These are phyloP conservation scores for Berkeleyomyces basicola DNA, from an alignment of 2,329 filamentous ascomycete species.

Conservation along the genomic window DNA sequence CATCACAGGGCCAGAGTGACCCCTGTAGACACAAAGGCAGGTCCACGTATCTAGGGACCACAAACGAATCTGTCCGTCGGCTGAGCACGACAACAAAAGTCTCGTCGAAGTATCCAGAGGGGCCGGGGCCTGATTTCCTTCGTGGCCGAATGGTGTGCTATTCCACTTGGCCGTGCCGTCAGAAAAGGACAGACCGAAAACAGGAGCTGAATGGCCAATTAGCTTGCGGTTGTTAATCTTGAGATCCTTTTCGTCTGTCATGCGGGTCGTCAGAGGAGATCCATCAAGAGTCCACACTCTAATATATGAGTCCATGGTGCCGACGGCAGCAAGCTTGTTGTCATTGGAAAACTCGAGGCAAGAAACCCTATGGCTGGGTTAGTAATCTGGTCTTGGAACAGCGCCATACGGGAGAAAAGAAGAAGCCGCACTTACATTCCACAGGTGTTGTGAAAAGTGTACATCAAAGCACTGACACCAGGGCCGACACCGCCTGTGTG, in stretches of 20 bases:
- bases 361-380: constrained; percentile 43
- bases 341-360: constrained; percentile 94
- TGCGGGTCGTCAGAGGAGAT: constrained; percentile 54
- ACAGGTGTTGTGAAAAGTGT: constrained; percentile 93
- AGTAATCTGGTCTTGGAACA: constrained; percentile 12
- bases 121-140: constrained; percentile 25
- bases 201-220: constrained; percentile 77
- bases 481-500: constrained; percentile 70
- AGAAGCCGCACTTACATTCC: constrained; percentile 50
- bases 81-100: constrained; percentile 72
- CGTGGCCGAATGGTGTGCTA: constrained; percentile 33
- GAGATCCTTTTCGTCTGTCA: constrained; percentile 38
- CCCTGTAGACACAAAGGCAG: constrained; percentile 88
- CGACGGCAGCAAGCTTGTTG: constrained; percentile 68
- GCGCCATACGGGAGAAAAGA: background rate
- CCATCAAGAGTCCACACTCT: constrained; percentile 87
- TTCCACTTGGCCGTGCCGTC: constrained; percentile 42
- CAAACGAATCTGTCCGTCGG: constrained; percentile 73
- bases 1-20: constrained; percentile 79
- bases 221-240: constrained; percentile 52
- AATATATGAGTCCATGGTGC: constrained; percentile 88
- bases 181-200: constrained; percentile 82
- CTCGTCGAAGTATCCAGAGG: constrained; percentile 42
- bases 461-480: constrained; percentile 84
- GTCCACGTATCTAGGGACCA: constrained; percentile 89